A percentile compares a stretch with the other conserved stretches of the same genome.
Evolutionary conservation across 2,329 filamentous ascomycete species (phyloP).

Genomic region (Sporothrix pseudoabietina): DNA sequence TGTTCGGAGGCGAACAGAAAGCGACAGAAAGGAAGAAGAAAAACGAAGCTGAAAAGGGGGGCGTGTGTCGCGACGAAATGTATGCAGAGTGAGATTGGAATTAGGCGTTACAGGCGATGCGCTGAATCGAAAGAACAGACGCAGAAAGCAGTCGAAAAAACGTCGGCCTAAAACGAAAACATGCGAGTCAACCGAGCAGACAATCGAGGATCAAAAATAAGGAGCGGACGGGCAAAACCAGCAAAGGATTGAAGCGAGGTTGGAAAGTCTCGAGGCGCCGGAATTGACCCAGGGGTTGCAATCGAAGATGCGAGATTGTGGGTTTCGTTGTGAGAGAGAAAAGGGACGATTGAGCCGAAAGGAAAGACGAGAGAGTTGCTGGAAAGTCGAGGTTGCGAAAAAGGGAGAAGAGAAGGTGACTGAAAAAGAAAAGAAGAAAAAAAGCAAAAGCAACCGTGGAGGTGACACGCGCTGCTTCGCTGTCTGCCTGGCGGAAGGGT

Average conservation of each 20-base stretch:
- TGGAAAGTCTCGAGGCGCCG: conserved; percentile 51
- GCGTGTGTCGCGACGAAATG: background rate
- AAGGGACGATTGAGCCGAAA: conserved; percentile 32
- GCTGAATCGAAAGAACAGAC: background rate
- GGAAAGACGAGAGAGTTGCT: conserved; percentile 20
- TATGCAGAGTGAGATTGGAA: background rate
- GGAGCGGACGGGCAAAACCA: conserved; percentile 65
- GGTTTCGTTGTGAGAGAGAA: conserved; percentile 31
- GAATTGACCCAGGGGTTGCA: conserved; percentile 55
- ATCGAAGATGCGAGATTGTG: conserved; percentile 7
- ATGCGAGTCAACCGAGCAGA: background rate
- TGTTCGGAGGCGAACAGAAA: background rate
- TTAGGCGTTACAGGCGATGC: conserved; percentile 7
- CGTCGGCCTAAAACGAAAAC: background rate
- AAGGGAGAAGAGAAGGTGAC: background rate
- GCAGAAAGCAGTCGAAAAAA: conserved; percentile 16
- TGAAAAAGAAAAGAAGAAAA: conserved; percentile 29
- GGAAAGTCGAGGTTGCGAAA: conserved; percentile 1
- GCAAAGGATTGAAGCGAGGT: conserved; percentile 34
- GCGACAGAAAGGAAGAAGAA: background rate
- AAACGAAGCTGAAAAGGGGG: background rate
- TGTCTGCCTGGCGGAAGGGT: conserved; percentile 1
- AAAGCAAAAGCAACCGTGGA: conserved; percentile 29
- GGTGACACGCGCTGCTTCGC: conserved; percentile 21
- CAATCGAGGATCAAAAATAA: conserved; percentile 39